Evolutionary conservation across 2,329 filamentous ascomycete genomes (phyloP).

Genomic region (Dendryphion nanum): DNA sequence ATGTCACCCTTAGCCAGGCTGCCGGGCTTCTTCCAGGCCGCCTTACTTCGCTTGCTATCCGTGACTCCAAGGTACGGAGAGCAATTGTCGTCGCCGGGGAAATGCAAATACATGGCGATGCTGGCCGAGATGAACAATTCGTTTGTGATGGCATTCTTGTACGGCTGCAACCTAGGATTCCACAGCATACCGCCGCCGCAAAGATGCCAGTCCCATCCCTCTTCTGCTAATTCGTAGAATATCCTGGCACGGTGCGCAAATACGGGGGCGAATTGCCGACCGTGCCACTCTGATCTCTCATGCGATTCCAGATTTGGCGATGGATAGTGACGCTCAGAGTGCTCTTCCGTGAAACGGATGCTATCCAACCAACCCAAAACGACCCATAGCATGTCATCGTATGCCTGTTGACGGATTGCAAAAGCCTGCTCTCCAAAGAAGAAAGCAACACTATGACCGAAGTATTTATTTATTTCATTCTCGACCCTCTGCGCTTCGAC

Average conservation of each 20-base stretch:
- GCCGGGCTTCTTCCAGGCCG: constrained; percentile 4
- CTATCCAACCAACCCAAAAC: constrained; percentile 87
- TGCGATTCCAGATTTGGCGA: constrained; percentile 4
- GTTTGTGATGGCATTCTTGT: constrained; percentile 97
- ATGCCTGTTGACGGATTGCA: constrained; percentile 73
- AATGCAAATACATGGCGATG: constrained; percentile 84
- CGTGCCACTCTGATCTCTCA: constrained; percentile 62
- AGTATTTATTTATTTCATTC: constrained; percentile 81
- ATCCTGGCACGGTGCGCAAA: constrained; percentile 81
- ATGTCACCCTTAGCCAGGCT: constrained; percentile 3
- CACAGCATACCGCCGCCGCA: constrained; percentile 90
- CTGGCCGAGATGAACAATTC: constrained; percentile 84
- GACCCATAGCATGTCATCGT: constrained; percentile 95
- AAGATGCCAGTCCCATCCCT: constrained; percentile 77
- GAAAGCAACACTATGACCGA: constrained; percentile 71
- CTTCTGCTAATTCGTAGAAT: constrained; percentile 78
- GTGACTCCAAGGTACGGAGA: constrained; percentile 59
- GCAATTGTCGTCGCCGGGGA: constrained; percentile 74
- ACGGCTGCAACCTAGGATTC: constrained; percentile 72
- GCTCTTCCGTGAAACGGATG: constrained; percentile 71
- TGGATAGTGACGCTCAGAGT: constrained; percentile 63
- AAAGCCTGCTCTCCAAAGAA: constrained; percentile 87
- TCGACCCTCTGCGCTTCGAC: constrained; percentile 55
- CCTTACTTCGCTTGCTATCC: not conserved
- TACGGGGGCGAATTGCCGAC: constrained; percentile 67